A percentile compares a stretch with the other conserved stretches of the same genome.
Evolutionary conservation across 257 asterid species (phyloP).

Genomic region (Salvia splendens): DNA sequence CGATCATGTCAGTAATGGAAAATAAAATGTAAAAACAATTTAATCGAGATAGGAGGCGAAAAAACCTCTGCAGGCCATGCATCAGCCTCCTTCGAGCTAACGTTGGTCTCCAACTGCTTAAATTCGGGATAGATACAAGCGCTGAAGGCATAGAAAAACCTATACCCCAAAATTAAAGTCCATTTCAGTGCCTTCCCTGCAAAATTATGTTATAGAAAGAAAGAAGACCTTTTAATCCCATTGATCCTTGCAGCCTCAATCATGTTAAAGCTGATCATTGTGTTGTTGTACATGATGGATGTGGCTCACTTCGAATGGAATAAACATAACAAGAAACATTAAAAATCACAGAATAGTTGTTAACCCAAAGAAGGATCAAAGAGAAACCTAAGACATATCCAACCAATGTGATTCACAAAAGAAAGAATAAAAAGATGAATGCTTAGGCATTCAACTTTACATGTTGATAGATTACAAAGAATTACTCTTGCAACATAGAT

Average conservation of each 20-base stretch:
- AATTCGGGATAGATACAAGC: conserved; percentile 92
- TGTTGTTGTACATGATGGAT: conserved; percentile 75
- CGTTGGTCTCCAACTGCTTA: conserved; percentile 82
- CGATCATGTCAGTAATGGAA: not conserved
- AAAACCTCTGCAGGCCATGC: conserved; percentile 97
- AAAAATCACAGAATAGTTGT: not conserved
- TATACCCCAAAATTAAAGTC: conserved; percentile 27
- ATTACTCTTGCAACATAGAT: not conserved
- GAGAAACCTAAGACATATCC: not conserved
- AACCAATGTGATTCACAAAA: not conserved
- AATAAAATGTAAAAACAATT: not conserved
- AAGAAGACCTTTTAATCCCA: conserved; percentile 65
- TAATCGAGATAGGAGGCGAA: conserved; percentile 21
- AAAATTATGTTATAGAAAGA: no score
- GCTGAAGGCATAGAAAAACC: conserved; percentile 88
- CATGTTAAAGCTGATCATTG: conserved; percentile 90
- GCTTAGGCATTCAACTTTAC: not conserved
- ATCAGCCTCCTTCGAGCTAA: conserved; percentile 88
- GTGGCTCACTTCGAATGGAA: not conserved
- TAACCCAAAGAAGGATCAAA: not conserved
- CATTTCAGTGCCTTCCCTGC: conserved; percentile 17
- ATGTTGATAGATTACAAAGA: no score
- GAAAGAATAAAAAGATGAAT: not conserved
- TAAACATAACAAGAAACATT: conserved; percentile 11
- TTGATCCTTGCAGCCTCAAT: conserved; percentile 80